Percentiles rank a stretch among this genome's conserved stretches.
Conservation (phyloP, 768 basidiomycete species). For the Fibroporia radiculosa region DNA sequence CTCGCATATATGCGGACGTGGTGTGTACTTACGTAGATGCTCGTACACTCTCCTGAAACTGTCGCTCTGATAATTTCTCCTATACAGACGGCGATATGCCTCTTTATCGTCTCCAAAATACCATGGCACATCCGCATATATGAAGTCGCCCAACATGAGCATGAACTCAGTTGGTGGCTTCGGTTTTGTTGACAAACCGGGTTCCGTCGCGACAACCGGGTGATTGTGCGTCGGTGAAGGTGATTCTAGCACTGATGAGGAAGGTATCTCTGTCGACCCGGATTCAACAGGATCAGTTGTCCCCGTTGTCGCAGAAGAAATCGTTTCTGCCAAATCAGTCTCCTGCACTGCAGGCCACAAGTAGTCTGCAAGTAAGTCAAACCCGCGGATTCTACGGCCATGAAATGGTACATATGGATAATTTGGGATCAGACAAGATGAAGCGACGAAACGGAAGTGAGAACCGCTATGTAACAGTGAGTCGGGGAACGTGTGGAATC, state of each 20-base stretch:
- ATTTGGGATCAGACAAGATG: slow-evolving; percentile 62
- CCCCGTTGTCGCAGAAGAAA: neutral
- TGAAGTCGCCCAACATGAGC: slow-evolving; percentile 67
- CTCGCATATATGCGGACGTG: neutral
- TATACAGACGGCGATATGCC: slow-evolving; percentile 57
- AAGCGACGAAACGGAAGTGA: slow-evolving; percentile 62
- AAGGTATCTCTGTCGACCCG: neutral
- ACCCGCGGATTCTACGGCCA: slow-evolving; percentile 49
- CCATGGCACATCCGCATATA: slow-evolving; percentile 66
- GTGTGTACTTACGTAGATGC: slow-evolving; percentile 46
- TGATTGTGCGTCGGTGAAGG: neutral
- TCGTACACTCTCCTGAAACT: slow-evolving; percentile 66
- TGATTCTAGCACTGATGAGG: slow-evolving; percentile 2
- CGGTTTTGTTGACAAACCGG: neutral
- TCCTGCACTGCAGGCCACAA: slow-evolving; percentile 27
- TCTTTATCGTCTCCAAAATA: slow-evolving; percentile 52
- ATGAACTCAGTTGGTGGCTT: slow-evolving; percentile 45
- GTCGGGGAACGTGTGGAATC: slow-evolving; percentile 73
- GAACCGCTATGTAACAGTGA: slow-evolving; percentile 43
- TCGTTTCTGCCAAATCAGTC: neutral
- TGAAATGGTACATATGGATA: slow-evolving; percentile 62
- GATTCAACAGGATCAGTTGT: neutral
- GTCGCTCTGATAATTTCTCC: slow-evolving; percentile 56
- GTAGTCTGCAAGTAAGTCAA: slow-evolving; percentile 54
- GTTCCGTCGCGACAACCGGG: neutral